Evolutionary conservation across 495 filamentous ascomycete species (phyloP).

Genomic region (Ramalina intermedia): DNA sequence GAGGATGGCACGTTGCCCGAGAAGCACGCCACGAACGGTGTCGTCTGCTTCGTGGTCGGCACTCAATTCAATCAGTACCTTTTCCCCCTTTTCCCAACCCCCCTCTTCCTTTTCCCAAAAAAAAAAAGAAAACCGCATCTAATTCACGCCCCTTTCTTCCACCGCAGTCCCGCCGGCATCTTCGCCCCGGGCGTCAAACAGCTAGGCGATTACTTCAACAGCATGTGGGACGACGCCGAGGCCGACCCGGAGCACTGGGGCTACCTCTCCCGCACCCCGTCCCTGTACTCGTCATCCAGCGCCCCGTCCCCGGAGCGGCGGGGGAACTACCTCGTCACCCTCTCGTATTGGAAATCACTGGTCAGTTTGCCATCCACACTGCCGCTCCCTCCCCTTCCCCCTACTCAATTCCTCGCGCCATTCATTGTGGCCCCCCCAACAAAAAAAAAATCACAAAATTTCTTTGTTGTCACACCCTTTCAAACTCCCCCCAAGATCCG

Average conservation of each 20-base stretch:
- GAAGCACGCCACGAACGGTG: conserved; percentile 17
- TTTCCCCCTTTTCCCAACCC: neutral
- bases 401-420: too few relatives aligned
- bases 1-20: conserved; percentile 19
- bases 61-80: conserved; percentile 26
- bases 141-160: neutral
- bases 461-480: too few relatives aligned
- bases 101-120: too few relatives aligned
- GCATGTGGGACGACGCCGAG: conserved; percentile 14
- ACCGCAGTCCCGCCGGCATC: conserved; percentile 17
- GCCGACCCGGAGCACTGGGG: conserved; percentile 21
- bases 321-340: conserved; percentile 6
- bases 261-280: conserved; percentile 4
- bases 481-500: too few relatives aligned
- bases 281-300: neutral
- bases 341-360: conserved; percentile 33
- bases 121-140: neutral
- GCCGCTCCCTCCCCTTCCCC: too few relatives aligned
- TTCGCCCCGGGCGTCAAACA: conserved; percentile 19
- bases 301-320: neutral
- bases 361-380: too few relatives aligned
- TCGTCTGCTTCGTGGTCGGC: conserved; percentile 30
- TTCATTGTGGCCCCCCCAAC: too few relatives aligned
- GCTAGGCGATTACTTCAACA: conserved; percentile 15
- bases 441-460: too few relatives aligned